Conservation (phyloP, 129 eudicot genomes). For the Ambrosia artemisiifolia region DNA sequence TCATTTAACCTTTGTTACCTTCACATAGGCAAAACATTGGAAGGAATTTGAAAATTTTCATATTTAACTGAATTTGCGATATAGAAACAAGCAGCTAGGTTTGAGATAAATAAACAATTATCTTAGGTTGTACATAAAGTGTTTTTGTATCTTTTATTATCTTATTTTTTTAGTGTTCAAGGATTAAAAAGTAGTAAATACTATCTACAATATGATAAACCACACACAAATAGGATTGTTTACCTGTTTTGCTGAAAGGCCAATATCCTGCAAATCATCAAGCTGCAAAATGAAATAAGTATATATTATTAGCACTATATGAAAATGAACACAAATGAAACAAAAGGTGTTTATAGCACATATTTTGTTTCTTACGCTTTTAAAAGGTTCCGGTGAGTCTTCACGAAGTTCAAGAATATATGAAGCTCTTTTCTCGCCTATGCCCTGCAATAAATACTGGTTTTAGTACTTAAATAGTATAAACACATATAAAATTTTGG, state of each 20-base stretch:
- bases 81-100: too few relatives aligned
- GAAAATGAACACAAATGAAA: not conserved
- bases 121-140: too few relatives aligned
- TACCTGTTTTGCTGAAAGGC: conserved; percentile 92
- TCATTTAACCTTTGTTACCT: not conserved
- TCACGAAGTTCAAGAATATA: conserved; percentile 78
- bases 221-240: not conserved
- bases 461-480: not conserved
- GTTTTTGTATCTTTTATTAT: too few relatives aligned
- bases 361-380: conserved; percentile 52
- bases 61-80: too few relatives aligned
- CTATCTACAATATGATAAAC: not conserved
- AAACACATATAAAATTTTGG: not conserved
- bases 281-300: conserved; percentile 47
- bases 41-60: too few relatives aligned
- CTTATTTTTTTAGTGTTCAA: not conserved
- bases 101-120: too few relatives aligned
- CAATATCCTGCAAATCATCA: conserved; percentile 73
- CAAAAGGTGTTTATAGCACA: not conserved
- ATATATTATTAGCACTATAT: not conserved
- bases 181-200: not conserved
- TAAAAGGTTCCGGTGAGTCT: conserved; percentile 81
- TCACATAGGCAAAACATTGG: too few relatives aligned
- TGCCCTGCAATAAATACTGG: conserved; percentile 45
- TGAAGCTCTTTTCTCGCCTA: conserved; percentile 84